Evolutionary conservation across 306 rosid species (phyloP).

Genomic region (Begonia loranthoides): DNA sequence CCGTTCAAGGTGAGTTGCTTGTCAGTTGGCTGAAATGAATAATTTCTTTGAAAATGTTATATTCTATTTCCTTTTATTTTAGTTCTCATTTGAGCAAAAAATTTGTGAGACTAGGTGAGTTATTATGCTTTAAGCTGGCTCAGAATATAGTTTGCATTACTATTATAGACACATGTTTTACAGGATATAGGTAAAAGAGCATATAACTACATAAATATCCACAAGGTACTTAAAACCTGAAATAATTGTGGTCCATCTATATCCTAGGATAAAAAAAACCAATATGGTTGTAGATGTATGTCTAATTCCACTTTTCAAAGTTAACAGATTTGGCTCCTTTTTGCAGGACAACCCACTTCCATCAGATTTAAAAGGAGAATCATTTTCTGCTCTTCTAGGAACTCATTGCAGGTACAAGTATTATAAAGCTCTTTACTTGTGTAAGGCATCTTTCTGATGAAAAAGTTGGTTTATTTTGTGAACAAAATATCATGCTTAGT

Average conservation of each 20-base stretch:
- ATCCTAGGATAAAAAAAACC: no score
- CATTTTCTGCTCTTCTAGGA: constrained; percentile 59
- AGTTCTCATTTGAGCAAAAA: not conserved
- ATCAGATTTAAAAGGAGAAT: constrained; percentile 62
- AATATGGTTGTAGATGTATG: not conserved
- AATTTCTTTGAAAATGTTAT: not conserved
- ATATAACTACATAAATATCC: no score
- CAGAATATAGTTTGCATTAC: not conserved
- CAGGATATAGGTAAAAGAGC: no score
- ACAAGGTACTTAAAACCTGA: no score
- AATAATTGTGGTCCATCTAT: no score
- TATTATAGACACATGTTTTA: no score
- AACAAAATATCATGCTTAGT: no score
- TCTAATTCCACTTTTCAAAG: not conserved
- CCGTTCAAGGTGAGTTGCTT: constrained; percentile 60
- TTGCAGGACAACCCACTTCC: constrained; percentile 72
- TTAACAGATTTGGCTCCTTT: constrained; percentile 5
- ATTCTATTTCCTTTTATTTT: not conserved
- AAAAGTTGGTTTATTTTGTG: no score
- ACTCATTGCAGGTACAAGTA: constrained; percentile 59
- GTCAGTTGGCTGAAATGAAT: constrained; percentile 6
- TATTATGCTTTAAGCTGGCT: constrained; percentile 7
- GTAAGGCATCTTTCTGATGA: no score
- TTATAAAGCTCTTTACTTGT: not conserved
- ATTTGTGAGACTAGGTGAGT: constrained; percentile 1